Conservation (phyloP, 1,284 basidiomycete species). For the Athelia sp. region DNA sequence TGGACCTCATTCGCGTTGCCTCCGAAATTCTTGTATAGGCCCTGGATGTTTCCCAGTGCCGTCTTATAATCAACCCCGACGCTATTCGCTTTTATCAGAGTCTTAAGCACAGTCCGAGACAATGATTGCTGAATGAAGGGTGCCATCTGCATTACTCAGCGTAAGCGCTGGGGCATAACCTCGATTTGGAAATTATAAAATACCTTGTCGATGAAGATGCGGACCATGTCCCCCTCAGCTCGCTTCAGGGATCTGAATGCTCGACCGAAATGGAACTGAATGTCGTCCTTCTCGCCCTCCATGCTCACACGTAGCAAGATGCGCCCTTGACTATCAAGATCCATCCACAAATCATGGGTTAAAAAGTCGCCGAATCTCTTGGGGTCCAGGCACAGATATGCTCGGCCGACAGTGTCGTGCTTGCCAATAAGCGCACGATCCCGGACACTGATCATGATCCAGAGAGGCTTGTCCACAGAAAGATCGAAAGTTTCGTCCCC, state of each 20-base stretch:
- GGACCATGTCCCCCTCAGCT: conserved; percentile 93
- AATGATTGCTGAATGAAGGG: conserved; percentile 91
- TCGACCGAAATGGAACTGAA: conserved; percentile 95
- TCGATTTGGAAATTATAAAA: conserved; percentile 12
- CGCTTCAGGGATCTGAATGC: conserved; percentile 94
- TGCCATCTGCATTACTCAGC: conserved; percentile 64
- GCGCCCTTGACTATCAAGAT: conserved; percentile 85
- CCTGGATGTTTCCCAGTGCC: conserved; percentile 75
- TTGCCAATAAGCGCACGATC: conserved; percentile 87
- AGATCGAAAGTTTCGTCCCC: conserved; percentile 98
- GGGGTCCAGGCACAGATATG: conserved; percentile 92
- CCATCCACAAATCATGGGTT: conserved; percentile 89
- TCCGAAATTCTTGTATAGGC: conserved; percentile 74
- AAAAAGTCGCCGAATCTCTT: conserved; percentile 85
- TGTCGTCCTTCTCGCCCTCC: conserved; percentile 98
- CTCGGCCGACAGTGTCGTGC: conserved; percentile 88
- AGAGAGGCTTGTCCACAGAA: conserved; percentile 83
- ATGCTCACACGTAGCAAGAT: conserved; percentile 90
- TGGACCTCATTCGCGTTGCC: conserved; percentile 63
- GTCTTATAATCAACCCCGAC: conserved; percentile 78
- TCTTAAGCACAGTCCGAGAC: conserved; percentile 74
- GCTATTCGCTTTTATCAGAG: conserved; percentile 63
- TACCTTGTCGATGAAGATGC: conserved; percentile 96
- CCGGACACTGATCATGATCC: conserved; percentile 95
- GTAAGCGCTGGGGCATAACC: neutral